These are phyloP conservation scores for Coemansia sp. DNA, from an alignment of 192 early-diverging fungal species.

Conservation along the genomic window DNA sequence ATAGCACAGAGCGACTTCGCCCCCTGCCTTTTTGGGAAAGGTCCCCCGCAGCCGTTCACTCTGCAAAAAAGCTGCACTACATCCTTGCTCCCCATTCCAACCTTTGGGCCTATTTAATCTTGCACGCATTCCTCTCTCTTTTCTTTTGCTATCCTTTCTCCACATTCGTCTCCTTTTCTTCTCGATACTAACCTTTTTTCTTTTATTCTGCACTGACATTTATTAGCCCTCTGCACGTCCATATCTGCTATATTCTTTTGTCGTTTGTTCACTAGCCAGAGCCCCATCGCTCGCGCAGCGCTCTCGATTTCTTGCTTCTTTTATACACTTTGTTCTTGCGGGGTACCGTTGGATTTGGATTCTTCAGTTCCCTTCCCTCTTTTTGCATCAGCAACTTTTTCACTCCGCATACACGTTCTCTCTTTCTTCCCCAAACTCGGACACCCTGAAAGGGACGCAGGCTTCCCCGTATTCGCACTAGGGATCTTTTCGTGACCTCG, in stretches of 20 bases:
- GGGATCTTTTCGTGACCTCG: background rate
- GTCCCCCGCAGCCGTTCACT: constrained; percentile 9
- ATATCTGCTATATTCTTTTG: background rate
- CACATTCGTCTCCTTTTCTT: background rate
- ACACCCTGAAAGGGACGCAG: background rate
- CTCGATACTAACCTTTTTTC: constrained; percentile 2
- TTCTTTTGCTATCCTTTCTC: constrained; percentile 21
- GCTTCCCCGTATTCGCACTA: background rate
- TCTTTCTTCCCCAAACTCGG: background rate
- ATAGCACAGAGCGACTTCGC: constrained; percentile 5
- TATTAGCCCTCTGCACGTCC: constrained; percentile 8
- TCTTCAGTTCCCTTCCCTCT: background rate
- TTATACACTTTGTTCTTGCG: constrained; percentile 4
- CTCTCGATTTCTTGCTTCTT: background rate
- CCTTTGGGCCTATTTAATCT: constrained; percentile 19
- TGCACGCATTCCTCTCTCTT: constrained; percentile 12
- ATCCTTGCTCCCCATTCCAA: constrained; percentile 12
- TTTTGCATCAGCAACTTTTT: constrained; percentile 9
- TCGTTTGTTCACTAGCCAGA: constrained; percentile 2
- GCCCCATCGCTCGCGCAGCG: background rate
- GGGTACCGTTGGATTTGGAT: constrained; percentile 2
- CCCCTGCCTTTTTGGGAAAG: constrained; percentile 17
- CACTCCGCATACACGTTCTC: constrained; percentile 4
- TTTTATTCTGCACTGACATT: constrained; percentile 5
- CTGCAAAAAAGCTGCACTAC: constrained; percentile 14